phyloP scores from a whole-genome alignment of 371 early-diverging fungal species.

The Aphelidium insulamus region DNA sequence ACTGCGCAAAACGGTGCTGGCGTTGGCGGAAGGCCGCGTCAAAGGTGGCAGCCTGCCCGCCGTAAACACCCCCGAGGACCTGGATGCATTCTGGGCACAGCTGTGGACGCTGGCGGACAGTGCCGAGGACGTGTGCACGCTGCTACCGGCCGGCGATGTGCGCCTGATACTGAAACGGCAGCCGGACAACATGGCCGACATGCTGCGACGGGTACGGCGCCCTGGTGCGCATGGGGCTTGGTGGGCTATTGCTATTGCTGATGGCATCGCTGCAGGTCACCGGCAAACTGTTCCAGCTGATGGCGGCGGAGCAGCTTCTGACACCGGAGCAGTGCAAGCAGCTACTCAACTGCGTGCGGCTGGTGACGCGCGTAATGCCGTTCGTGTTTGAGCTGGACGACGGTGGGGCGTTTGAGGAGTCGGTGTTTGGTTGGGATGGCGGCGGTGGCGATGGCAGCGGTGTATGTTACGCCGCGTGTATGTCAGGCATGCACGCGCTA shows the following conservation, averaged over 20 bases:
- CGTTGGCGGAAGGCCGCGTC: too few species aligned
- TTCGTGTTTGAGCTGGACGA: conserved; percentile 48
- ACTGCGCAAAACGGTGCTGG: too few species aligned
- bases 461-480: neutral
- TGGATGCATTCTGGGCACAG: too few species aligned
- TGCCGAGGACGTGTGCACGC: conserved; percentile 63
- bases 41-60: too few species aligned
- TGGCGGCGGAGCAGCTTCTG: conserved; percentile 24
- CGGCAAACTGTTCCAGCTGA: conserved; percentile 22
- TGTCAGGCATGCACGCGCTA: conserved; percentile 7
- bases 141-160: conserved; percentile 59
- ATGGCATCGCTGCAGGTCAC: conserved; percentile 13
- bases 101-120: conserved; percentile 57
- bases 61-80: too few species aligned
- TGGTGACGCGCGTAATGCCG: conserved; percentile 58
- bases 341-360: conserved; percentile 52
- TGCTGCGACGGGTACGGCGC: conserved; percentile 29
- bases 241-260: neutral
- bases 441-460: conserved; percentile 6
- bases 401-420: conserved; percentile 28
- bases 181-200: conserved; percentile 42
- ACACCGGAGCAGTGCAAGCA: conserved; percentile 24
- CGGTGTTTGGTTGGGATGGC: conserved; percentile 44
- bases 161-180: conserved; percentile 44
- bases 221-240: neutral